A percentile compares a stretch with the other conserved stretches of the same genome.
Evolutionary conservation across 108 stramenopile species (phyloP).

Genomic region (Schizochytrium sp.): DNA sequence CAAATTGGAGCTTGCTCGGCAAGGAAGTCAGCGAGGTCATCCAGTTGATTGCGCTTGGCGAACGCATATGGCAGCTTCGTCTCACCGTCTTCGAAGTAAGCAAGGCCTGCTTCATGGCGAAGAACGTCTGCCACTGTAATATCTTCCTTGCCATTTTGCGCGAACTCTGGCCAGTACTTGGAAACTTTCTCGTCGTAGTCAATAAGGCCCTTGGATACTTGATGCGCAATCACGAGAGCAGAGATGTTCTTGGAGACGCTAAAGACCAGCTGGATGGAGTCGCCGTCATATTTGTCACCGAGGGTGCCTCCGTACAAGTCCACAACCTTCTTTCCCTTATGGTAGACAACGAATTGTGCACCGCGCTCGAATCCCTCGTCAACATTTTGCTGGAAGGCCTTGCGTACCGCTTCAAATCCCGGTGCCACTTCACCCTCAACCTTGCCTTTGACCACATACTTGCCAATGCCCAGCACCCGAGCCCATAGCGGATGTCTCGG

Average conservation of each 20-base stretch:
- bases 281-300: not conserved
- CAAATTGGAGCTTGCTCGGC: not conserved
- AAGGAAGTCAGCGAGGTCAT: not conserved
- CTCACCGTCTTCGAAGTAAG: not conserved
- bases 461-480: conserved; percentile 4
- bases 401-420: not conserved
- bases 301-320: conserved; percentile 5
- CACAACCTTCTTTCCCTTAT: conserved; percentile 7
- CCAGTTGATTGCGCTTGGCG: not conserved
- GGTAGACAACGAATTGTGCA: not conserved
- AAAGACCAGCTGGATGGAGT: not conserved
- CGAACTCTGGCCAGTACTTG: not conserved
- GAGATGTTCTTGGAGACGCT: not conserved
- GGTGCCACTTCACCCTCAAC: not conserved
- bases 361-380: not conserved
- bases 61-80: not conserved
- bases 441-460: not conserved
- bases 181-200: not conserved
- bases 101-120: not conserved
- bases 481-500: not conserved
- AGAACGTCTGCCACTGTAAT: not conserved
- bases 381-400: not conserved
- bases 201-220: not conserved
- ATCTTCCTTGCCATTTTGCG: not conserved
- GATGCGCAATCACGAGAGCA: not conserved